These are phyloP conservation scores for Arthroderma uncinatum DNA, from an alignment of 2,329 filamentous ascomycete species.

Conservation along the genomic window DNA sequence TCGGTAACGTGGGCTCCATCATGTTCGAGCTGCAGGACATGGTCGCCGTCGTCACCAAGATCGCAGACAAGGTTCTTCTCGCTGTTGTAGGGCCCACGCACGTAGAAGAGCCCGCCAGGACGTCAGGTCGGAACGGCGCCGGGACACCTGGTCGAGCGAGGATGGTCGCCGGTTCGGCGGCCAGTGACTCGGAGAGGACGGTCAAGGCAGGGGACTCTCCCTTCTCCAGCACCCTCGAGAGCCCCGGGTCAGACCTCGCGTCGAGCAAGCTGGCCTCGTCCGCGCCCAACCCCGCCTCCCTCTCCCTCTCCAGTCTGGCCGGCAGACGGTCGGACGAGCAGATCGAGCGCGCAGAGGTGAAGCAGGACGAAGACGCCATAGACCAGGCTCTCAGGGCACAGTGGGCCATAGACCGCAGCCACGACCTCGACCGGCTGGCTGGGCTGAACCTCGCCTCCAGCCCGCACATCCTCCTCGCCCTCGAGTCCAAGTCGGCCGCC, in stretches of 20 bases:
- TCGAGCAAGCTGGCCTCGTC: slow-evolving; percentile 14
- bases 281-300: slow-evolving; percentile 11
- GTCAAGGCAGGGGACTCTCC: slow-evolving; percentile 8
- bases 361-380: slow-evolving; percentile 9
- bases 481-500: slow-evolving; percentile 35
- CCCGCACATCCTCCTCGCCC: slow-evolving; percentile 29
- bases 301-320: slow-evolving; percentile 1
- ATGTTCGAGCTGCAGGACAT: slow-evolving; percentile 33
- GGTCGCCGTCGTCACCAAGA: slow-evolving; percentile 32
- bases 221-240: slow-evolving; percentile 10
- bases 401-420: slow-evolving; percentile 31
- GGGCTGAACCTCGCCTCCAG: slow-evolving; percentile 31
- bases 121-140: not conserved
- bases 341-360: not conserved
- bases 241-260: slow-evolving; percentile 1
- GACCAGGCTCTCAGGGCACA: slow-evolving; percentile 26
- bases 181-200: slow-evolving; percentile 14
- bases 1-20: slow-evolving; percentile 35
- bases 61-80: slow-evolving; percentile 34
- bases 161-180: slow-evolving; percentile 7
- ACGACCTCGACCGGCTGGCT: slow-evolving; percentile 30
- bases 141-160: not conserved
- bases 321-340: not conserved
- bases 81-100: slow-evolving; percentile 29
- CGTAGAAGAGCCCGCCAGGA: slow-evolving; percentile 1